Evolutionary conservation across 805 yeast species (phyloP).

Genomic region (Yamadazyma takamatsuzukensis): DNA sequence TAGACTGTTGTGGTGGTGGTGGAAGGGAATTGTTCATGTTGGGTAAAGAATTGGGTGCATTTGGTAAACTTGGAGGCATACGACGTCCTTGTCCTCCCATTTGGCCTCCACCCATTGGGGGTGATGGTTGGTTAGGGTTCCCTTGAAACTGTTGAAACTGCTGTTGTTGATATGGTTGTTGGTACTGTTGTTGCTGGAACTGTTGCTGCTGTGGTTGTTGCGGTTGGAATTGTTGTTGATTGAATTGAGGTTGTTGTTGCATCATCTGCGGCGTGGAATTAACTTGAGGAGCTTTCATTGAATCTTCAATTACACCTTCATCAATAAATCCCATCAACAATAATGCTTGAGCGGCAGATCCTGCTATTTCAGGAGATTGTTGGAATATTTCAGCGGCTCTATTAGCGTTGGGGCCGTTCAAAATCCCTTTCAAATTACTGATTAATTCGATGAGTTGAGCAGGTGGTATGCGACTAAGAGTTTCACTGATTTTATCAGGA

Average conservation of each 20-base stretch:
- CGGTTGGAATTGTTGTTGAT: conserved; percentile 9
- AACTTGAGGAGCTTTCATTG: conserved; percentile 28
- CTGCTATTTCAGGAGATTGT: conserved; percentile 54
- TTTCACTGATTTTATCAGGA: conserved; percentile 58
- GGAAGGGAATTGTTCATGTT: neutral
- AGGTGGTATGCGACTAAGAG: conserved; percentile 64
- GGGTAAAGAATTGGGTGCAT: neutral
- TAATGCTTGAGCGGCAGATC: conserved; percentile 70
- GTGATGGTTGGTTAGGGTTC: neutral
- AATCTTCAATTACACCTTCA: conserved; percentile 60
- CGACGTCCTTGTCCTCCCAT: neutral
- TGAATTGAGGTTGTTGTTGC: conserved; percentile 7
- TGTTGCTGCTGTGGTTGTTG: conserved; percentile 11
- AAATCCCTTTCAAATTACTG: conserved; percentile 58
- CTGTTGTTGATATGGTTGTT: conserved; percentile 12
- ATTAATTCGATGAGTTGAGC: conserved; percentile 65
- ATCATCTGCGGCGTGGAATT: conserved; percentile 15
- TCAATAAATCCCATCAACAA: conserved; percentile 75
- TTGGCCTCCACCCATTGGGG: neutral
- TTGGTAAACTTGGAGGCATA: conserved; percentile 1
- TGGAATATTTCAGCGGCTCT: conserved; percentile 53
- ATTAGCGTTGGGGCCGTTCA: conserved; percentile 46
- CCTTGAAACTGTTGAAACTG: too few species aligned
- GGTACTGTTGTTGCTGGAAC: conserved; percentile 9
- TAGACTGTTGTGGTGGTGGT: conserved; percentile 19